Base-by-base conservation (phyloP, 805 yeast genomes). In the Citeromyces nyonsensis region DNA sequence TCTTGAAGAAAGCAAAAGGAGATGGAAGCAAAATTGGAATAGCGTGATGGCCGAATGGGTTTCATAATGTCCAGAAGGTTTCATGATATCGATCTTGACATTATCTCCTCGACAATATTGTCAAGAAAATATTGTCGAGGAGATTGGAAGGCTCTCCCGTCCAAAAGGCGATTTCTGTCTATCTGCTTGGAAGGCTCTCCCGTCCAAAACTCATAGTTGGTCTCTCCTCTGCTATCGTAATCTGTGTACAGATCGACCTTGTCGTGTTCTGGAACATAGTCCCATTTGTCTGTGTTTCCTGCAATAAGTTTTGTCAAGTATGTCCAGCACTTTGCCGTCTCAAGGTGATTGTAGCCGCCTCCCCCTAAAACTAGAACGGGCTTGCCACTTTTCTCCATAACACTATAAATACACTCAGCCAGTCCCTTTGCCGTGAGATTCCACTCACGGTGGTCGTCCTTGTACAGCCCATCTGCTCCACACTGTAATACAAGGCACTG, bases 341-440 rank as follows among this genome's bases (percentile, higher is more conserved):
- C 74, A 3, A 58, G 46, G 38, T 63, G 69, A 38, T 76, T 91
- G 57, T 91, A 91, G 13, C 98, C 98, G 44, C 98, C 98, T 32
- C 98, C 98, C 27, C 98, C 98, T 13, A 91, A 65, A 22, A 91
- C 94, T 76, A 91, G 69, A 67, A 83, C 59, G 7, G 98, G 97
- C 11, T 91, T 66, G 31, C 82, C 81, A 48, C 88, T 83, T 6
- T 81, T 67, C 51, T 80, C 81, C 33, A 86, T 84, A 55, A 72
- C 88, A 43, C 78, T 74, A 18, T 18, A 18, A 33, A 88, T 83
- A 61, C 98, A 91, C 54, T 88, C 93, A 27, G 96, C 97, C 52
- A 93, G 99, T 0, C 95, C 97, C 35, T 63, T 64, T 71, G 88
- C 86, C 35, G 91, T 83, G 40, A 91, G 67, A 51, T 93, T 91